Evolutionary conservation across 768 basidiomycete species (phyloP).

Genomic region (Pleurotus eryngii): DNA sequence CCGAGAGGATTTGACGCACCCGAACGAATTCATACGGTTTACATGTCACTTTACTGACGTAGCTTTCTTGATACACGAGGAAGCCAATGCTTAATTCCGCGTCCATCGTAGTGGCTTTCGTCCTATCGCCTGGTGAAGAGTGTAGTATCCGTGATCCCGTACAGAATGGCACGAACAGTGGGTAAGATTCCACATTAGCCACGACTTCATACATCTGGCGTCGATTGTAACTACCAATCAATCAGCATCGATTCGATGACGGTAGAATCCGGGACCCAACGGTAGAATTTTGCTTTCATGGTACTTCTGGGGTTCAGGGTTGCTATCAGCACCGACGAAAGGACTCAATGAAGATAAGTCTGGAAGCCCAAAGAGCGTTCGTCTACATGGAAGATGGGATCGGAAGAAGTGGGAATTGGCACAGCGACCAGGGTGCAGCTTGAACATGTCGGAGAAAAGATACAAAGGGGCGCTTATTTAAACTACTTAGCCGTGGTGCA

Average conservation of each 20-base stretch:
- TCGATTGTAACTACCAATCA: slow-evolving; percentile 60
- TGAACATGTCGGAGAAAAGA: too few species aligned
- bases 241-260: not conserved
- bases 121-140: slow-evolving; percentile 20
- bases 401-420: not conserved
- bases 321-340: slow-evolving; percentile 13
- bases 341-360: slow-evolving; percentile 43
- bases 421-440: not conserved
- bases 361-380: slow-evolving; percentile 50
- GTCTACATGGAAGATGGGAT: not conserved
- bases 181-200: slow-evolving; percentile 83
- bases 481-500: not conserved
- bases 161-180: slow-evolving; percentile 88
- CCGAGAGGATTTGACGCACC: slow-evolving; percentile 41
- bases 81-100: slow-evolving; percentile 90
- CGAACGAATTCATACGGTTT: slow-evolving; percentile 74
- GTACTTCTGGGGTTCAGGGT: slow-evolving; percentile 57
- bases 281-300: slow-evolving; percentile 85
- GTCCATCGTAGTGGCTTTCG: slow-evolving; percentile 48
- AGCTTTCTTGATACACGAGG: slow-evolving; percentile 82
- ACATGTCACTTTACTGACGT: slow-evolving; percentile 81
- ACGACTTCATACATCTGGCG: slow-evolving; percentile 83
- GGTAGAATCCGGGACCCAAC: slow-evolving; percentile 45
- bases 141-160: slow-evolving; percentile 63
- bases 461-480: not conserved